Conservation (phyloP, 306 rosid species). For the Sindora glabra region DNA sequence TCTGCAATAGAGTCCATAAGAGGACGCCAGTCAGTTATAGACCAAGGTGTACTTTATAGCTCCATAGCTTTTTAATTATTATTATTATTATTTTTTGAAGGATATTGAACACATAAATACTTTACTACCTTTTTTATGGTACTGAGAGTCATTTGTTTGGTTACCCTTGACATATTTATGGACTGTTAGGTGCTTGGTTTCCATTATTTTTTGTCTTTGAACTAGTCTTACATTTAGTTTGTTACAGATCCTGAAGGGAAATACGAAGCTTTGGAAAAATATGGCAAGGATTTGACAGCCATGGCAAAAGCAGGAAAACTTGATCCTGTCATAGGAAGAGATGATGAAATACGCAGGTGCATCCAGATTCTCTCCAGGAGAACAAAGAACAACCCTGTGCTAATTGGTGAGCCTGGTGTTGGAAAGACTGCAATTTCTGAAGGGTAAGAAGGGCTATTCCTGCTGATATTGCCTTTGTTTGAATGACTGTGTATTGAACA, state of each 20-base stretch:
- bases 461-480: not conserved
- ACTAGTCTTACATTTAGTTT: constrained; percentile 15
- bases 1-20: constrained; percentile 80
- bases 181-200: constrained; percentile 2
- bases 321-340: constrained; percentile 99
- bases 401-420: constrained; percentile 99
- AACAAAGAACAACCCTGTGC: constrained; percentile 96
- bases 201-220: not conserved
- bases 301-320: constrained; percentile 94
- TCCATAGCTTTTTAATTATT: too few species aligned
- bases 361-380: constrained; percentile 98
- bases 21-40: constrained; percentile 92
- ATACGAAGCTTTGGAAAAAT: constrained; percentile 89
- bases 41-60: too few species aligned
- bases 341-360: constrained; percentile 98
- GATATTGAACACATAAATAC: not conserved
- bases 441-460: constrained; percentile 54
- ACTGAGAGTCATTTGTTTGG: not conserved
- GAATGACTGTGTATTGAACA: not conserved
- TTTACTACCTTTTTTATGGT: not conserved
- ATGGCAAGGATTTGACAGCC: constrained; percentile 96
- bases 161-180: not conserved
- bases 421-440: constrained; percentile 98
- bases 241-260: constrained; percentile 95
- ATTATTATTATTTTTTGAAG: too few species aligned